phyloP scores from a whole-genome alignment of 306 rosid genomes.

The Sicyos baderoa region DNA sequence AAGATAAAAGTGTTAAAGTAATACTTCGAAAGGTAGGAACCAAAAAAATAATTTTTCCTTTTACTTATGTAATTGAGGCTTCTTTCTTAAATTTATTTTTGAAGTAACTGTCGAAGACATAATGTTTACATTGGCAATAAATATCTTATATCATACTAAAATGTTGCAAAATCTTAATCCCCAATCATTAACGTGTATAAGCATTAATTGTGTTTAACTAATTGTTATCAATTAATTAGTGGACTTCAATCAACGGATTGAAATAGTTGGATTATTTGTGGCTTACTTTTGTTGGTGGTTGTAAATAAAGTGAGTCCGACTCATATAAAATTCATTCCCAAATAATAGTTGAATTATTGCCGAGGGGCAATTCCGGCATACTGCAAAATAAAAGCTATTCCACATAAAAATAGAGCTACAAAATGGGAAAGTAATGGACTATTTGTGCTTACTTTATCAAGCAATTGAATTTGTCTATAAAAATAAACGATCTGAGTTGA shows the following conservation, averaged over 20 bases:
- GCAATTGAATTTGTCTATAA: neutral
- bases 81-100: too few species aligned
- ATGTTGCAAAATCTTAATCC: neutral
- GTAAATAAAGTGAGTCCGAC: constrained; percentile 3
- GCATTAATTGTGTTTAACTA: neutral
- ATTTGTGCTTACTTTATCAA: neutral
- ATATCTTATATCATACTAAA: neutral
- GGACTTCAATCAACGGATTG: neutral
- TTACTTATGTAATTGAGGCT: too few species aligned
- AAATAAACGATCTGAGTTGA: too few species aligned
- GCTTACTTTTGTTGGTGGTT: constrained; percentile 2
- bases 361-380: neutral
- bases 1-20: too few species aligned
- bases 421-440: neutral
- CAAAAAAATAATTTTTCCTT: too few species aligned
- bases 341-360: neutral
- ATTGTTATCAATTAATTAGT: neutral
- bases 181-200: neutral
- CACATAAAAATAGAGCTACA: neutral
- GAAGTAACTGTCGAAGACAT: neutral
- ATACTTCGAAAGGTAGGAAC: too few species aligned
- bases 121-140: neutral
- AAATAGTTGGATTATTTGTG: neutral
- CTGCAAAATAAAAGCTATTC: neutral
- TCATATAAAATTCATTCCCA: neutral